A percentile compares a stretch with the other conserved stretches of the same genome.
Evolutionary conservation across 345 rosid genomes (phyloP).

Genomic region (Fremontodendron californicum): DNA sequence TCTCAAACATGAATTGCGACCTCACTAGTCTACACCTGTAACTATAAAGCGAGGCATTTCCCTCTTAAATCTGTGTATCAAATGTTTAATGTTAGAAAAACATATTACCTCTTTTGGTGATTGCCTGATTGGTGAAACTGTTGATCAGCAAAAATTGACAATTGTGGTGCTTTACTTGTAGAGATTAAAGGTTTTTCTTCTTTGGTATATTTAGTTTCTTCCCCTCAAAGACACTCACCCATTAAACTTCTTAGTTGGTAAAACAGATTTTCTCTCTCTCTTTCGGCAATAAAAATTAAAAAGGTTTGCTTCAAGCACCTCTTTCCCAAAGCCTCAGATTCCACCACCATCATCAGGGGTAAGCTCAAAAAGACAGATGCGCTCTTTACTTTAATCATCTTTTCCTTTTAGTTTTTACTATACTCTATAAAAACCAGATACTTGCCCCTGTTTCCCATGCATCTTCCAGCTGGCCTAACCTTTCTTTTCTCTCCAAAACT

Average conservation of each 20-base stretch:
- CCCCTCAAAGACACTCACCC: slow-evolving; percentile 17
- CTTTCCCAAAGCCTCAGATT: slow-evolving; percentile 26
- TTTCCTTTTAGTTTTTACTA: neutral
- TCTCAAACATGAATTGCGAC: neutral
- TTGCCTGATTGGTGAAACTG: neutral
- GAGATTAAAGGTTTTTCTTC: neutral
- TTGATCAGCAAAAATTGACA: neutral
- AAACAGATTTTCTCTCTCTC: neutral
- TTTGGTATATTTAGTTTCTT: slow-evolving; percentile 28
- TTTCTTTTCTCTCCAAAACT: neutral
- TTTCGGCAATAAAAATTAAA: slow-evolving; percentile 27
- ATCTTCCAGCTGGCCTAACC: neutral
- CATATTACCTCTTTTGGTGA: neutral
- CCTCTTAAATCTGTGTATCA: neutral
- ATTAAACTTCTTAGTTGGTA: slow-evolving; percentile 3
- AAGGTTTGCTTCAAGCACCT: slow-evolving; percentile 14
- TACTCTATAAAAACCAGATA: neutral
- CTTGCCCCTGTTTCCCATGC: neutral
- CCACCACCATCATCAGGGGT: slow-evolving; percentile 19
- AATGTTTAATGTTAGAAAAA: neutral
- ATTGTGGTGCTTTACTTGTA: neutral
- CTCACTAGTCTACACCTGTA: neutral
- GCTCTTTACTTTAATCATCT: neutral
- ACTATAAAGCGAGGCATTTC: neutral
- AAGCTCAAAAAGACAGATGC: slow-evolving; percentile 11